Base-by-base conservation (phyloP, 495 filamentous ascomycete species). In the Lasiosphaeria miniovina region DNA sequence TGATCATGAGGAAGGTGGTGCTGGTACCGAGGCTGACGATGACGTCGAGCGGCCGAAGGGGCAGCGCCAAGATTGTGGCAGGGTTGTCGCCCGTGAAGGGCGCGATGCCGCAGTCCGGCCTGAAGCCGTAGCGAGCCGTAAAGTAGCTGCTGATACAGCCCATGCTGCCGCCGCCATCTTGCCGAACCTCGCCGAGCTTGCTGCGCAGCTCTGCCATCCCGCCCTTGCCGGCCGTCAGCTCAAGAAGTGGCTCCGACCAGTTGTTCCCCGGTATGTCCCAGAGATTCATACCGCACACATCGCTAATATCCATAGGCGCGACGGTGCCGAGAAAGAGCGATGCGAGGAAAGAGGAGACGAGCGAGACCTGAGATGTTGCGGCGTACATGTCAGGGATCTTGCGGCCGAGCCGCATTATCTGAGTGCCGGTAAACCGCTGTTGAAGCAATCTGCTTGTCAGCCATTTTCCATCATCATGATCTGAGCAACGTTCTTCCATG, bases 11-110 rank as follows among this genome's bases (percentile, higher is more conserved):
- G 75, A 97, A 96, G 15, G 94, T 98, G 36, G 94, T 98, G 15
- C 90, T 94, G 0, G 94, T 98, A 49, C 94, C 94, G 5, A 98
- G 83, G 6, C 89, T 93, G 7, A 98, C 89, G 69, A 98, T 96
- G 56, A 91, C 93, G 68, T 98, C 94, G 5, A 89, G 83, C 4
- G 91, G 86, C 0, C 88, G 85, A 15, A 98, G 77, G 0, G 94
- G 94, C 4, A 98, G 79, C 0, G 92, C 88, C 9, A 98, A 86
- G 63, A 98, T 96, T 0, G 94, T 97, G 0, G 94, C 85, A 15
- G 93, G 94, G 75, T 98, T 98, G 74, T 98, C 94, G 51, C 94
- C 94, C 0, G 94, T 98, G 65, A 93, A 94, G 0, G 93, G 87
- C 36, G 88, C 84, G 54, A 98, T 81, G 11, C 81, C 82, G 71